These are phyloP conservation scores for Lathyrus sativus DNA, from an alignment of 306 rosid genomes.

Conservation along the genomic window DNA sequence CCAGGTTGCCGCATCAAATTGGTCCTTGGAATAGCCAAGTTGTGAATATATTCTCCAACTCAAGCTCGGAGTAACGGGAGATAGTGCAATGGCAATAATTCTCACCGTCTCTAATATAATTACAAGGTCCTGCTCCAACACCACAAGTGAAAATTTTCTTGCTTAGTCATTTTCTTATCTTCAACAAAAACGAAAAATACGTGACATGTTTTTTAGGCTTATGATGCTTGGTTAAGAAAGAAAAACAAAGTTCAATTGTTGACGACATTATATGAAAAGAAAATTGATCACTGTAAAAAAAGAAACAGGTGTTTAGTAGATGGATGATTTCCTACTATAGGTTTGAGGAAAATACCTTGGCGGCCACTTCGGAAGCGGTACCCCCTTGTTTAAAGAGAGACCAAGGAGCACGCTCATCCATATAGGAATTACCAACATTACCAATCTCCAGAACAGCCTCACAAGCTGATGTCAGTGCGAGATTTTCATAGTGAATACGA, in stretches of 20 bases:
- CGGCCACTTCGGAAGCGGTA: constrained; percentile 75
- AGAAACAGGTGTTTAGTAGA: constrained; percentile 9
- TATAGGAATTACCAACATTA: constrained; percentile 79
- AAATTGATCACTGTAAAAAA: constrained; percentile 7
- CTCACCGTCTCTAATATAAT: constrained; percentile 82
- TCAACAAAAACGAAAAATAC: neutral
- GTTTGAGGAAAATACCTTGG: constrained; percentile 60
- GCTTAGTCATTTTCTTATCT: constrained; percentile 28
- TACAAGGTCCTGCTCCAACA: constrained; percentile 83
- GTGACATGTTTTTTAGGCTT: constrained; percentile 5
- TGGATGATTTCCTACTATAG: neutral
- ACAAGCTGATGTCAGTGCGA: constrained; percentile 85
- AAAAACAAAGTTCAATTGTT: constrained; percentile 5
- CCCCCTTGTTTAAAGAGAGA: constrained; percentile 90
- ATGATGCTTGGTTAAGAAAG: neutral
- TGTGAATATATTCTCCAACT: constrained; percentile 86
- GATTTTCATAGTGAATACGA: constrained; percentile 63
- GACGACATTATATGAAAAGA: constrained; percentile 9
- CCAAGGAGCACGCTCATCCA: constrained; percentile 94
- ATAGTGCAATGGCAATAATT: constrained; percentile 76
- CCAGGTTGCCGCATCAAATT: constrained; percentile 80
- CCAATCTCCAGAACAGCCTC: constrained; percentile 88
- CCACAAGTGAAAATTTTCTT: constrained; percentile 5
- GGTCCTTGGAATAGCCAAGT: constrained; percentile 77
- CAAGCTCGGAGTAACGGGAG: constrained; percentile 80